A percentile compares a stretch with the other conserved stretches of the same genome.
These are phyloP conservation scores for Fistulinella cinereoalba DNA, from an alignment of 1,284 basidiomycete species.

Conservation along the genomic window DNA sequence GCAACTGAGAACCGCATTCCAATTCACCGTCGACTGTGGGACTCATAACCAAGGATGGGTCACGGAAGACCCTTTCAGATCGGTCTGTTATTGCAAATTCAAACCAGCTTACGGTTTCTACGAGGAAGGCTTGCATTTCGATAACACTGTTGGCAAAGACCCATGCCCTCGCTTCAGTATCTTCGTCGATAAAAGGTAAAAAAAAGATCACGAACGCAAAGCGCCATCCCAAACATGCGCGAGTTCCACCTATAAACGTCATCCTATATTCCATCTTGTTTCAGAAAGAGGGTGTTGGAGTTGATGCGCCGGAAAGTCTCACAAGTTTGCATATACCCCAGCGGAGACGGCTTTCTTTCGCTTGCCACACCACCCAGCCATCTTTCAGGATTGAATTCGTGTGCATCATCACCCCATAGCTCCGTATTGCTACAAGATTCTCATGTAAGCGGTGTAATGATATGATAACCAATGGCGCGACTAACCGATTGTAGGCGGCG, in stretches of 20 bases:
- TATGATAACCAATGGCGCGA: neutral
- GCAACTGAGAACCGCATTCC: conserved; percentile 47
- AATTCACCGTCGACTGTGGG: conserved; percentile 47
- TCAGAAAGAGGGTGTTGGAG: neutral
- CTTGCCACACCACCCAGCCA: conserved; percentile 39
- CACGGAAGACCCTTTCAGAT: conserved; percentile 38
- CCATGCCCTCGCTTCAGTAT: neutral
- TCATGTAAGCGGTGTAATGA: neutral
- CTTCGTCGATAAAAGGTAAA: neutral
- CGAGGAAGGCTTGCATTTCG: conserved; percentile 51
- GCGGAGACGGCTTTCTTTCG: conserved; percentile 37
- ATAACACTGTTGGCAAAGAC: conserved; percentile 31
- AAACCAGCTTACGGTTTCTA: conserved; percentile 47
- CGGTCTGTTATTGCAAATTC: conserved; percentile 43
- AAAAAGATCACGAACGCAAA: conserved; percentile 33
- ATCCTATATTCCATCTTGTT: conserved; percentile 28
- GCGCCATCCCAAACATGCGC: conserved; percentile 49
- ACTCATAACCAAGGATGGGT: conserved; percentile 43
- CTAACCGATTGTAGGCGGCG: conserved; percentile 38
- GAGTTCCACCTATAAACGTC: conserved; percentile 44
- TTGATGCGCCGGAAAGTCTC: conserved; percentile 16
- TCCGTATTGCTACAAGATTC: conserved; percentile 36
- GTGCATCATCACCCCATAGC: conserved; percentile 50
- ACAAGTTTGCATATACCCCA: conserved; percentile 54
- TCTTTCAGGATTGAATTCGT: conserved; percentile 50